Percentiles rank a stretch among this genome's conserved stretches.
Evolutionary conservation across 2,329 filamentous ascomycete genomes (phyloP).

Genomic region (Fusarium citri): DNA sequence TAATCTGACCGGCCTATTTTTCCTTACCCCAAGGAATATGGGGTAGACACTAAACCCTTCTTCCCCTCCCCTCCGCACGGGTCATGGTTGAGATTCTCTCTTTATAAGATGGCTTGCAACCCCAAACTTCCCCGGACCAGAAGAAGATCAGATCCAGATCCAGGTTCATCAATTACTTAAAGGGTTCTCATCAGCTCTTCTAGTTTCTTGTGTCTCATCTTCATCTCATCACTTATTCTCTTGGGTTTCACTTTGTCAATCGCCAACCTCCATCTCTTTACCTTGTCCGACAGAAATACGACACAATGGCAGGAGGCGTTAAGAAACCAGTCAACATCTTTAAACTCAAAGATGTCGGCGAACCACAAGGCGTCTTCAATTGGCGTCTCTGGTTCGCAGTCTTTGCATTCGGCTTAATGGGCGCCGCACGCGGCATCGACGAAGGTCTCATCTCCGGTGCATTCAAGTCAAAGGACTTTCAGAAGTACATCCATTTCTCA

Average conservation of each 20-base stretch:
- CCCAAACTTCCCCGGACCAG: conserved; percentile 14
- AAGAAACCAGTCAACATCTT: conserved; percentile 29
- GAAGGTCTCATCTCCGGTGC: conserved; percentile 23
- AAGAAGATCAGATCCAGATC: conserved; percentile 4
- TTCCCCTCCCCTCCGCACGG: background rate
- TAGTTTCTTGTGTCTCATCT: background rate
- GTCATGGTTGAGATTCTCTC: background rate
- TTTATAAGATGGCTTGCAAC: conserved; percentile 28
- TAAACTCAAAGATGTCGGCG: conserved; percentile 15
- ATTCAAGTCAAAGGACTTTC: conserved; percentile 22
- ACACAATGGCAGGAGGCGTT: conserved; percentile 16
- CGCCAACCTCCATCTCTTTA: background rate
- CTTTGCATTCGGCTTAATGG: conserved; percentile 23
- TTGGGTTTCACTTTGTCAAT: background rate
- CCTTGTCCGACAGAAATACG: too few relatives aligned
- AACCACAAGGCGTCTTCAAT: conserved; percentile 22
- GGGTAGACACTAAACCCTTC: conserved; percentile 6
- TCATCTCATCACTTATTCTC: background rate
- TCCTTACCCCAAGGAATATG: background rate
- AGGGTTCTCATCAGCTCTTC: background rate
- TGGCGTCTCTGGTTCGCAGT: conserved; percentile 28
- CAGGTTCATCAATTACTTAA: conserved; percentile 2
- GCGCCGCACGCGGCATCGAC: conserved; percentile 16
- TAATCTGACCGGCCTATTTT: background rate
- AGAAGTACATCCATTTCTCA: conserved; percentile 14